phyloP scores from a whole-genome alignment of 352 stramenopile genomes.

The Phytophthora litchii region DNA sequence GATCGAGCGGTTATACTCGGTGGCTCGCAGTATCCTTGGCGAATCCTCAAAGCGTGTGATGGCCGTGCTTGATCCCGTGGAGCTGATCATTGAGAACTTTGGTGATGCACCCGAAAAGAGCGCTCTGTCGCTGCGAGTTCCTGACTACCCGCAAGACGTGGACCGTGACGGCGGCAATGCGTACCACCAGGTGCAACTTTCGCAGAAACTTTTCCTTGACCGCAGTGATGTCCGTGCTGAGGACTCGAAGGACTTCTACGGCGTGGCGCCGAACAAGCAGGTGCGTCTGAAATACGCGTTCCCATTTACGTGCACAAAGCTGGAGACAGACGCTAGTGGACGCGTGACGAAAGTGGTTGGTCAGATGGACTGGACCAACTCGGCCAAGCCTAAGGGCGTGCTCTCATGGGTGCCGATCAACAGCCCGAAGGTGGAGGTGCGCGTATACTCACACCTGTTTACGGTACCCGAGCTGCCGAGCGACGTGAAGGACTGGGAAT shows the following conservation, averaged over 20 bases:
- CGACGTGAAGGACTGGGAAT: constrained; percentile 76
- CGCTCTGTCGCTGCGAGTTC: constrained; percentile 54
- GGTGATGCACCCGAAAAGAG: constrained; percentile 43
- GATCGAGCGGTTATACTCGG: constrained; percentile 79
- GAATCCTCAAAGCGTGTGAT: constrained; percentile 82
- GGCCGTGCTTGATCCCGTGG: constrained; percentile 79
- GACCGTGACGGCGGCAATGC: constrained; percentile 57
- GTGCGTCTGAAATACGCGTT: constrained; percentile 96
- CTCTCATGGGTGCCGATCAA: constrained; percentile 95
- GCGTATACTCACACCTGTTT: constrained; percentile 98
- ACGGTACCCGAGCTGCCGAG: constrained; percentile 86
- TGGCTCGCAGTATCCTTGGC: constrained; percentile 71
- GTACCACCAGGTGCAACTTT: constrained; percentile 69
- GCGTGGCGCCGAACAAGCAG: constrained; percentile 95
- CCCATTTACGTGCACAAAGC: constrained; percentile 92
- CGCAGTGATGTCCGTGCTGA: constrained; percentile 68
- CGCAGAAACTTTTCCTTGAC: constrained; percentile 71
- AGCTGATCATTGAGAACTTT: constrained; percentile 79
- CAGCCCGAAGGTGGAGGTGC: constrained; percentile 88
- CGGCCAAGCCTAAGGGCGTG: constrained; percentile 93
- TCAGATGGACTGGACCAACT: constrained; percentile 71
- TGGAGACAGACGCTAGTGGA: constrained; percentile 73
- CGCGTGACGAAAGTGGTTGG: constrained; percentile 67
- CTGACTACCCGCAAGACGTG: constrained; percentile 78
- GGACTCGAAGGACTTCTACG: constrained; percentile 93